A percentile compares a stretch with the other conserved stretches of the same genome.
Conservation (phyloP, 2,329 filamentous ascomycete genomes). For the Penicillium sp. region DNA sequence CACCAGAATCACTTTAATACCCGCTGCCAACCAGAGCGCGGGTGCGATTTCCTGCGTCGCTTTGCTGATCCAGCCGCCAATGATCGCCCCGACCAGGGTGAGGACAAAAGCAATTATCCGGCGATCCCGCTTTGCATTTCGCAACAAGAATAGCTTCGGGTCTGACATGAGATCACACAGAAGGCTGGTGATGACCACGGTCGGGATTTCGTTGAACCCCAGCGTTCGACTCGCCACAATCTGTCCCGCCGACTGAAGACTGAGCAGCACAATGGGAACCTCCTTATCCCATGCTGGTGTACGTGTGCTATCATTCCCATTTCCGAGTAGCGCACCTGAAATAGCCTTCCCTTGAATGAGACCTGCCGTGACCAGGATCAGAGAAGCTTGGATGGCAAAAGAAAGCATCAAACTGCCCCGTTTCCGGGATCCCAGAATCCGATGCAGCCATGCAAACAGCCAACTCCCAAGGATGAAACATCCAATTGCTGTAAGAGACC, state of each 20-base stretch:
- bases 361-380: conserved; percentile 33
- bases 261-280: conserved; percentile 34
- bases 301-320: background rate
- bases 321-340: conserved; percentile 17
- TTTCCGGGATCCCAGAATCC: conserved; percentile 24
- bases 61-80: conserved; percentile 35
- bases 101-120: conserved; percentile 31
- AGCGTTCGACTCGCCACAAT: conserved; percentile 34
- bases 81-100: conserved; percentile 31
- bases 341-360: conserved; percentile 32
- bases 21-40: conserved; percentile 30
- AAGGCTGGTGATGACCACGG: conserved; percentile 38
- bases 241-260: conserved; percentile 36
- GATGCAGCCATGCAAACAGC: conserved; percentile 44
- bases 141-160: conserved; percentile 30
- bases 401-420: conserved; percentile 32
- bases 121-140: conserved; percentile 34
- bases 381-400: conserved; percentile 32
- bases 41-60: conserved; percentile 26
- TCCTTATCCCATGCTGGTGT: conserved; percentile 27
- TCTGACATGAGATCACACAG: conserved; percentile 37
- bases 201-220: conserved; percentile 35
- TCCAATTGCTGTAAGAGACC: conserved; percentile 49
- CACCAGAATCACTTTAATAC: conserved; percentile 27
- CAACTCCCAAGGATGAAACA: conserved; percentile 49